Percentiles rank a stretch among this genome's conserved stretches.
Conservation (phyloP, 1,139 yeast species). For the Yamadazyma dushanensis region DNA sequence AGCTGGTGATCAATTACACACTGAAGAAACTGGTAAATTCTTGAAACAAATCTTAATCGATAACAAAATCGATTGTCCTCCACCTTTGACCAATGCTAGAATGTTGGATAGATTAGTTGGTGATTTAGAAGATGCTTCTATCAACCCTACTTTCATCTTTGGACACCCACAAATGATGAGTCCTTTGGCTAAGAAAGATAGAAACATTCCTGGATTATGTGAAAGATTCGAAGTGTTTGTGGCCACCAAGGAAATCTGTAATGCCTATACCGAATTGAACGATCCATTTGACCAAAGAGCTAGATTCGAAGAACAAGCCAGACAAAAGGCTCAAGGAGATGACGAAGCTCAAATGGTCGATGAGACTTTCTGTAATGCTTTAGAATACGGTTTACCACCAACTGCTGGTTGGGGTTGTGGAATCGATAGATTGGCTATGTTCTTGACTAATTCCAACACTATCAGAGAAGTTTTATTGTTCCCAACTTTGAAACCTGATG, state of each 20-base stretch:
- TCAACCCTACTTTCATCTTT: slow-evolving; percentile 95
- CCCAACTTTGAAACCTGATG: slow-evolving; percentile 98
- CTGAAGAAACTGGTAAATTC: slow-evolving; percentile 90
- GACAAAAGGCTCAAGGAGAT: slow-evolving; percentile 98
- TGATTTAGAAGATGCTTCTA: slow-evolving; percentile 86
- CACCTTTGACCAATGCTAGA: slow-evolving; percentile 97
- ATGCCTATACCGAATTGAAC: slow-evolving; percentile 98
- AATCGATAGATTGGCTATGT: slow-evolving; percentile 97
- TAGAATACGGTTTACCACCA: slow-evolving; percentile 98
- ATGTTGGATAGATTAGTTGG: slow-evolving; percentile 98
- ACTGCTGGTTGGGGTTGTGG: slow-evolving; percentile 99
- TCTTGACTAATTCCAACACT: slow-evolving; percentile 92
- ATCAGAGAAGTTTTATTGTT: slow-evolving; percentile 96
- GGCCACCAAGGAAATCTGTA: slow-evolving; percentile 97
- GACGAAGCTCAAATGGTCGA: slow-evolving; percentile 97
- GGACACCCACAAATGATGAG: slow-evolving; percentile 99
- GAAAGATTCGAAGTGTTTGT: slow-evolving; percentile 98
- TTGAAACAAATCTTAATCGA: slow-evolving; percentile 76
- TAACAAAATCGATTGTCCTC: slow-evolving; percentile 86
- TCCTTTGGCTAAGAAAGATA: slow-evolving; percentile 95
- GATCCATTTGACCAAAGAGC: slow-evolving; percentile 98
- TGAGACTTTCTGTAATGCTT: slow-evolving; percentile 95
- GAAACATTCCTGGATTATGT: slow-evolving; percentile 90
- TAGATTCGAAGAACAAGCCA: slow-evolving; percentile 98
- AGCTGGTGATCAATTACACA: slow-evolving; percentile 90